Evolutionary conservation across 345 rosid genomes (phyloP).

Genomic region (Euphorbia pulcherrima): DNA sequence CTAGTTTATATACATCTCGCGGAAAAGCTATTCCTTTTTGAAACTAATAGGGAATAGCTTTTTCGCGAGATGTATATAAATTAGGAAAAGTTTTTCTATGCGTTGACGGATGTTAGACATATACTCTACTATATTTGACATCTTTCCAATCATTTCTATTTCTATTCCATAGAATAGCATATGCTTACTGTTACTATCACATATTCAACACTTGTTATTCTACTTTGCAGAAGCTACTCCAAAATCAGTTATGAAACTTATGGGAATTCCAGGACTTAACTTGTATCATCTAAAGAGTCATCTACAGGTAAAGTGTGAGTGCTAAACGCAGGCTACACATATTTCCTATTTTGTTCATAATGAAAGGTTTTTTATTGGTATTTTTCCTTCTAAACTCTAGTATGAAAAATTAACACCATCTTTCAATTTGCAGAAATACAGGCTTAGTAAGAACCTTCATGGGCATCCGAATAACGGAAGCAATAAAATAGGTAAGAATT

Average conservation of each 20-base stretch:
- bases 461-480: slow-evolving; percentile 63
- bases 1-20: too few species aligned
- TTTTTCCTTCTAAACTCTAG: neutral
- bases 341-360: too few species aligned
- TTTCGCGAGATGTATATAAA: too few species aligned
- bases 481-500: slow-evolving; percentile 64
- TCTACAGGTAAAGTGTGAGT: slow-evolving; percentile 74
- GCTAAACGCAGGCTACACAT: neutral
- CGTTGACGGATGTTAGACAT: too few species aligned
- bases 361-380: too few species aligned
- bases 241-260: slow-evolving; percentile 88
- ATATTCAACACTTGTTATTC: slow-evolving; percentile 14
- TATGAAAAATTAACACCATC: slow-evolving; percentile 7
- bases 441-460: slow-evolving; percentile 83
- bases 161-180: too few species aligned
- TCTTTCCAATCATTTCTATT: too few species aligned
- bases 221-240: slow-evolving; percentile 84
- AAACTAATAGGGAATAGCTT: too few species aligned
- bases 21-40: too few species aligned
- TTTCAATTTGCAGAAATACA: slow-evolving; percentile 65
- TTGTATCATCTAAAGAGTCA: slow-evolving; percentile 94
- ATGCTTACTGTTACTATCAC: slow-evolving; percentile 5
- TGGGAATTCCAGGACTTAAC: slow-evolving; percentile 94
- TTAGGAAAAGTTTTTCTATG: too few species aligned
- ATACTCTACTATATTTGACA: too few species aligned